Conservation (phyloP, 164 flowering plant genomes). For the Aristolochia fimbriata region DNA sequence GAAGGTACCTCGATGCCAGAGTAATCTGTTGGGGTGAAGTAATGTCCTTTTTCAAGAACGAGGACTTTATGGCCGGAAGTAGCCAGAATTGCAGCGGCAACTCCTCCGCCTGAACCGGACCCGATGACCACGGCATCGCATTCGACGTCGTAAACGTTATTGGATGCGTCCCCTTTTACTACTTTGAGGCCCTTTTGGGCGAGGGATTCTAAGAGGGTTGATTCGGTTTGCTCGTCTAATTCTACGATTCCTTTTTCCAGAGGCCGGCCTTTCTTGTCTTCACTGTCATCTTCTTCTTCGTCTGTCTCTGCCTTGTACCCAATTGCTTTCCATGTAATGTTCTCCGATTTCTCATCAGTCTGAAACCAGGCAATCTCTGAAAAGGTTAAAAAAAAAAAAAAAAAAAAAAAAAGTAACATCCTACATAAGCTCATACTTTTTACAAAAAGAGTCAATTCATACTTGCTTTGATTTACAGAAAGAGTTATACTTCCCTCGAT, state of each 20-base stretch:
- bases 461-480: too few relatives aligned
- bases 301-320: constrained; percentile 24
- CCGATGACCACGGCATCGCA: constrained; percentile 65
- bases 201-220: constrained; percentile 28
- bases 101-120: constrained; percentile 74
- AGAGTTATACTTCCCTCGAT: too few relatives aligned
- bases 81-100: constrained; percentile 62
- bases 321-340: constrained; percentile 46
- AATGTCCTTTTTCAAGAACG: constrained; percentile 63
- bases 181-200: constrained; percentile 36
- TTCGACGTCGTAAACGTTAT: constrained; percentile 26
- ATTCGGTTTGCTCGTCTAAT: constrained; percentile 28
- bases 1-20: constrained; percentile 61
- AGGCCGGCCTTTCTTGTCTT: constrained; percentile 23
- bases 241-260: constrained; percentile 46
- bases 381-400: neutral
- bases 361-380: constrained; percentile 12
- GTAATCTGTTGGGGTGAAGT: constrained; percentile 37
- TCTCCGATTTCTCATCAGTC: constrained; percentile 37
- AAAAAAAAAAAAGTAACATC: too few relatives aligned
- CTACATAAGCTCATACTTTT: too few relatives aligned
- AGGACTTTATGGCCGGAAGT: constrained; percentile 46
- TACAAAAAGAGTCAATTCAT: too few relatives aligned
- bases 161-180: constrained; percentile 18
- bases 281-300: constrained; percentile 6